phyloP scores from a whole-genome alignment of 768 basidiomycete species.

The Leucogyrophana mollusca region DNA sequence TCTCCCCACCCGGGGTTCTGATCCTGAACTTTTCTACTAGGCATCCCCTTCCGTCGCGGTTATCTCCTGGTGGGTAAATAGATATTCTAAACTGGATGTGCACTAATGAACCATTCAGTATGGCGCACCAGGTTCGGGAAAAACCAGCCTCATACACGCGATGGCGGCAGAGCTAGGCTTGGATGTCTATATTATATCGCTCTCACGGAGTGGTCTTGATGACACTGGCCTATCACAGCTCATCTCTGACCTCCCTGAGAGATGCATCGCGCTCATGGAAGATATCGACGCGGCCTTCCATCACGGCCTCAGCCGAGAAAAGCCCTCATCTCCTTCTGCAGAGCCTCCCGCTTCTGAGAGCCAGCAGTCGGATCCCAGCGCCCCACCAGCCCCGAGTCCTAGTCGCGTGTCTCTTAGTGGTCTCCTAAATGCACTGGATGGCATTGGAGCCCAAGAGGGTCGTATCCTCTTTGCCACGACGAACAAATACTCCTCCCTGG shows the following conservation, averaged over 20 bases:
- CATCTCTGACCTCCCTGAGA: conserved; percentile 62
- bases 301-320: conserved; percentile 37
- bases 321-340: neutral
- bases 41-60: conserved; percentile 77
- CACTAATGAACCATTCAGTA: conserved; percentile 36
- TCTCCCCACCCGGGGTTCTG: neutral
- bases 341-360: conserved; percentile 12
- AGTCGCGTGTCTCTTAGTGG: conserved; percentile 65
- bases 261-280: conserved; percentile 78
- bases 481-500: conserved; percentile 68
- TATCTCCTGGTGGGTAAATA: conserved; percentile 53
- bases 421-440: conserved; percentile 77
- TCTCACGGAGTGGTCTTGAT: conserved; percentile 62
- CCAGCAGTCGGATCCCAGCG: conserved; percentile 1
- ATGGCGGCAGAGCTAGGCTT: conserved; percentile 77
- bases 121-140: conserved; percentile 76
- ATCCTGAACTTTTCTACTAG: conserved; percentile 6
- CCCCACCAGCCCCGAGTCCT: conserved; percentile 11
- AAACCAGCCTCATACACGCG: conserved; percentile 74
- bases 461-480: conserved; percentile 79
- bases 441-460: conserved; percentile 79
- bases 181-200: conserved; percentile 70
- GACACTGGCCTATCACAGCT: conserved; percentile 58
- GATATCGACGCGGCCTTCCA: conserved; percentile 81
- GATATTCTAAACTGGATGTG: neutral